Evolutionary conservation across 2,329 filamentous ascomycete genomes (phyloP), one percentile per base, ranked within the genome.

Genomic region (Reticulascus tulasneorum): DNA sequence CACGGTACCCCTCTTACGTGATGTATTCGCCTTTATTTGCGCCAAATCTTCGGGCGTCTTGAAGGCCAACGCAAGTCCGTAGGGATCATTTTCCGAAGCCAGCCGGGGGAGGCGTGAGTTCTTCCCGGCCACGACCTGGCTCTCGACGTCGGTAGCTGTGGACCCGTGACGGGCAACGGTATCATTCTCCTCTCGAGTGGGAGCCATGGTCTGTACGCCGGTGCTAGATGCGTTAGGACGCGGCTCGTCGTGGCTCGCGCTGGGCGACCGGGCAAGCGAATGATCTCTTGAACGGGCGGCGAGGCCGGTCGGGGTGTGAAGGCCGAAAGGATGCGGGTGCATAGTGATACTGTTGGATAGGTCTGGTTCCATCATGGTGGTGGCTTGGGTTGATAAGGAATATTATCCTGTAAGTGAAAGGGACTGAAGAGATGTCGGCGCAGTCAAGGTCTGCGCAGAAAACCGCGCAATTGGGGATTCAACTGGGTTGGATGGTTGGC

Each of bases 31-130:
- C 45, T 80, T 79, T 59, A 94, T 91, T 50, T 77, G 69, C 24
- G 81, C 75, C 45, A 96, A 78, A 57, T 96, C 86, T 18, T 73
- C 76, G 19, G 79, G 68, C 15, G 84, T 80, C 66, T 95, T 96
- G 58, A 93, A 77, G 35, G 78, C 80, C 4, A 77, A 77, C 1
- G 85, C 80, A 5, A 97, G 79, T 34, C 82, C 78, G 60, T 87
- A 93, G 0, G 91, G 91, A 51, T 97, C 91, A 52, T 78, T 84
- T 47, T 82, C 79, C 18, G 62, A 59, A 15, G 71, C 77, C 51
- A 82, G 77, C 8, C 69, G 70, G 0, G 82, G 80, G 7, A 76
- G 62, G 24, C 67, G 66, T 27, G 70, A 52, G n/a, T 46, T 51
- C 23, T 47, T 48, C 20, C 54, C 53, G 11, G 53, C 47, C 2